Percentiles rank a stretch among this genome's conserved stretches.
Evolutionary conservation across 2,329 filamentous ascomycete species (phyloP).

Genomic region (Grosmannia clavigera): DNA sequence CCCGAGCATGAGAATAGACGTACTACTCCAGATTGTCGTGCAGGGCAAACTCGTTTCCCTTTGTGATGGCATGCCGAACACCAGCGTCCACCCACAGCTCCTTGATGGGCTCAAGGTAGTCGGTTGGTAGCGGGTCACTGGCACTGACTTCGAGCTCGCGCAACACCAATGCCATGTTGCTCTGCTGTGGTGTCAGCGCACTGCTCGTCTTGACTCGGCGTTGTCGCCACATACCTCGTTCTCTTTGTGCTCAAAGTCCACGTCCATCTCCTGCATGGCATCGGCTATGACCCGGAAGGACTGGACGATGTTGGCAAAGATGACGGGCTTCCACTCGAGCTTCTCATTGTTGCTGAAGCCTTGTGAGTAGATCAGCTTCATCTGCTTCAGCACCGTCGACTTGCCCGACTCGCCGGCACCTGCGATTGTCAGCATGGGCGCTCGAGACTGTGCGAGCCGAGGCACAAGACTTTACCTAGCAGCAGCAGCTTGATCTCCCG

Average conservation of each 20-base stretch:
- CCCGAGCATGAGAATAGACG: constrained; percentile 22
- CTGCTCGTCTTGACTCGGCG: neutral
- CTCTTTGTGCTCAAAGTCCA: constrained; percentile 64
- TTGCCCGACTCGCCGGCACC: constrained; percentile 93
- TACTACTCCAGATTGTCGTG: constrained; percentile 95
- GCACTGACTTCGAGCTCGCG: constrained; percentile 72
- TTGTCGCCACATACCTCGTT: constrained; percentile 53
- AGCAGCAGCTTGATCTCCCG: constrained; percentile 90
- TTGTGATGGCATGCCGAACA: constrained; percentile 75
- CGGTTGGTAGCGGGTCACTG: constrained; percentile 65
- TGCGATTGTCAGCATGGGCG: constrained; percentile 22
- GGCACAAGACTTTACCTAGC: constrained; percentile 50
- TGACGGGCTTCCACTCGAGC: constrained; percentile 86
- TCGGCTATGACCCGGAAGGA: constrained; percentile 84
- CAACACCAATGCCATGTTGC: constrained; percentile 64
- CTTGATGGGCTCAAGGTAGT: constrained; percentile 73
- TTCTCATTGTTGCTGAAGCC: constrained; percentile 85
- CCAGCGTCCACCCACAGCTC: constrained; percentile 73
- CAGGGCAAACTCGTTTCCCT: constrained; percentile 91
- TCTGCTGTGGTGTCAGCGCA: constrained; percentile 33
- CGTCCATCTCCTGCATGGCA: constrained; percentile 76
- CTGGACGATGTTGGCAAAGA: constrained; percentile 89
- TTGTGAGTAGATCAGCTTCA: constrained; percentile 93
- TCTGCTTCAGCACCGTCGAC: constrained; percentile 95
- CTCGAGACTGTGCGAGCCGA: too few species aligned